These are phyloP conservation scores for Schizosaccharomyces japonicus DNA, from an alignment of 805 yeast species.

Conservation along the genomic window DNA sequence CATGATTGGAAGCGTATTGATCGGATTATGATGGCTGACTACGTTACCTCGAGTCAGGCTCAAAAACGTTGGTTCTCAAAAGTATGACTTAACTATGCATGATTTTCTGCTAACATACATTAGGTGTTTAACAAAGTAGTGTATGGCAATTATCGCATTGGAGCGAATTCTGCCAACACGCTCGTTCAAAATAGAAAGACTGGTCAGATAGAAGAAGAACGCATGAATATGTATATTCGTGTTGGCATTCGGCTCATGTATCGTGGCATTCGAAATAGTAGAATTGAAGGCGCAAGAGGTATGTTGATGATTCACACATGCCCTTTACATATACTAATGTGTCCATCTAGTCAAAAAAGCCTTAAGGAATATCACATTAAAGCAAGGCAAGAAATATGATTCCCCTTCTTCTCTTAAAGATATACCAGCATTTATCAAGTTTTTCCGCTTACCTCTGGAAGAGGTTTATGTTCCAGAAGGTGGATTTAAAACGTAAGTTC, in stretches of 20 bases:
- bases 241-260: conserved; percentile 69
- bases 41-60: conserved; percentile 60
- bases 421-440: conserved; percentile 55
- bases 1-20: conserved; percentile 51
- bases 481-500: conserved; percentile 25
- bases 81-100: conserved; percentile 5
- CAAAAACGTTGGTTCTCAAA: conserved; percentile 75
- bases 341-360: conserved; percentile 15
- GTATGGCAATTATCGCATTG: conserved; percentile 67
- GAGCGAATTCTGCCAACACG: conserved; percentile 80
- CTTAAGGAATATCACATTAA: conserved; percentile 40
- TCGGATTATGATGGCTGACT: conserved; percentile 38
- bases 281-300: conserved; percentile 28
- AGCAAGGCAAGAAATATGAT: conserved; percentile 73
- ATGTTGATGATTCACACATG: not conserved
- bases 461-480: conserved; percentile 36
- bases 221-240: conserved; percentile 70
- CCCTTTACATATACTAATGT: not conserved
- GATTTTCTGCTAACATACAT: not conserved
- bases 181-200: conserved; percentile 77
- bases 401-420: conserved; percentile 36
- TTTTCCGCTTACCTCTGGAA: conserved; percentile 52
- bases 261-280: conserved; percentile 37
- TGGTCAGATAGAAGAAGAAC: conserved; percentile 77
- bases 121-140: conserved; percentile 42